Conservation (phyloP, 495 filamentous ascomycete species). For the Neurospora discreta region DNA sequence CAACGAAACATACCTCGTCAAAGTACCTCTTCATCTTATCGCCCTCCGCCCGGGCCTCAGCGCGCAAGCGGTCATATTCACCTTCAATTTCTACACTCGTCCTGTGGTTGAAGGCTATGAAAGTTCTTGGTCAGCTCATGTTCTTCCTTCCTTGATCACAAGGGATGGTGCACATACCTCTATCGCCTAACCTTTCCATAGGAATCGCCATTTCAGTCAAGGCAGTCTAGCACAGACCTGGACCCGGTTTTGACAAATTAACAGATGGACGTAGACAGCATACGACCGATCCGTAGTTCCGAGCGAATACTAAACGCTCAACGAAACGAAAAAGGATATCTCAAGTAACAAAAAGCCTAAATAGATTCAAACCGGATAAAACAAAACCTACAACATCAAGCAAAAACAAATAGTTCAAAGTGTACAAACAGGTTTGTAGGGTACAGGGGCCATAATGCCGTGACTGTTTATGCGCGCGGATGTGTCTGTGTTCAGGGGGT, state of each 20-base stretch:
- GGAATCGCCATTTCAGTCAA: background rate
- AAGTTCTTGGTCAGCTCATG: background rate
- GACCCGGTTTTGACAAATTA: background rate
- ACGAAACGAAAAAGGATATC: background rate
- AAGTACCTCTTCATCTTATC: constrained; percentile 66
- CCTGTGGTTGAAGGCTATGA: constrained; percentile 70
- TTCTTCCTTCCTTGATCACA: background rate
- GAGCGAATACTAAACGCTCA: background rate
- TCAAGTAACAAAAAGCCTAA: background rate
- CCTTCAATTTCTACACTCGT: constrained; percentile 55
- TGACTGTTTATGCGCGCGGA: background rate
- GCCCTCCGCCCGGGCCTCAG: constrained; percentile 68
- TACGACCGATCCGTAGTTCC: background rate
- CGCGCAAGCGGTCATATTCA: constrained; percentile 87
- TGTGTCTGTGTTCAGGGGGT: too few relatives aligned
- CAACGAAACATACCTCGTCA: constrained; percentile 40
- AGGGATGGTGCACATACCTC: background rate
- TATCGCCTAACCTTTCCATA: background rate
- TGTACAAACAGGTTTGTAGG: background rate
- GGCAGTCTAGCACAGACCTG: background rate
- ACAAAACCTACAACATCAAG: background rate
- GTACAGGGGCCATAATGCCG: background rate
- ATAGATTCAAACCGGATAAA: background rate
- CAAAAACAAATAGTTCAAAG: background rate
- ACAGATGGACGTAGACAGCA: background rate